phyloP scores from a whole-genome alignment of 305 asterid species.

The Lippia alba region DNA sequence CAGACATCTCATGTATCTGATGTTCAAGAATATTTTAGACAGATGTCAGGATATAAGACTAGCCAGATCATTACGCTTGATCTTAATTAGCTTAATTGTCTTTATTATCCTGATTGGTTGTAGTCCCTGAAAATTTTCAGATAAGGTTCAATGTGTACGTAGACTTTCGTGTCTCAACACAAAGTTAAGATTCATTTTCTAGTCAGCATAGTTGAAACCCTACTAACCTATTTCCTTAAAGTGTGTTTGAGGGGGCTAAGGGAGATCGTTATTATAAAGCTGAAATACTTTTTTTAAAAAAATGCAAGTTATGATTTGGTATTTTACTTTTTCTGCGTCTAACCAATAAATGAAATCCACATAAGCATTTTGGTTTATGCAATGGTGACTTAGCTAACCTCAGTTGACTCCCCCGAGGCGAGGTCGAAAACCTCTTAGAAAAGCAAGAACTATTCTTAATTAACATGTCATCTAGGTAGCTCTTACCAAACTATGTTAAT shows the following conservation, averaged over 20 bases:
- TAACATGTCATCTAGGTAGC: background rate
- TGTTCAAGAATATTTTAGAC: background rate
- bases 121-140: background rate
- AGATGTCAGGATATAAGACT: background rate
- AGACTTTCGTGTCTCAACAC: background rate
- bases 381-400: background rate
- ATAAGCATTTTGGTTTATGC: background rate
- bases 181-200: background rate
- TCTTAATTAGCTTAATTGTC: background rate
- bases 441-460: background rate
- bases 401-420: background rate
- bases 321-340: background rate
- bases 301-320: background rate
- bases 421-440: background rate
- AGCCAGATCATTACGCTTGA: background rate
- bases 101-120: background rate
- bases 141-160: background rate
- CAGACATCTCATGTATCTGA: background rate
- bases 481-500: background rate
- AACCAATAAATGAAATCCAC: background rate
- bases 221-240: background rate
- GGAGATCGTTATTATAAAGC: background rate
- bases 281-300: background rate
- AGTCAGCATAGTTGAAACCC: background rate
- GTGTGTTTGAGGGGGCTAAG: background rate